phyloP scores from a whole-genome alignment of 495 filamentous ascomycete species.

The Bathelium albidoporum region DNA sequence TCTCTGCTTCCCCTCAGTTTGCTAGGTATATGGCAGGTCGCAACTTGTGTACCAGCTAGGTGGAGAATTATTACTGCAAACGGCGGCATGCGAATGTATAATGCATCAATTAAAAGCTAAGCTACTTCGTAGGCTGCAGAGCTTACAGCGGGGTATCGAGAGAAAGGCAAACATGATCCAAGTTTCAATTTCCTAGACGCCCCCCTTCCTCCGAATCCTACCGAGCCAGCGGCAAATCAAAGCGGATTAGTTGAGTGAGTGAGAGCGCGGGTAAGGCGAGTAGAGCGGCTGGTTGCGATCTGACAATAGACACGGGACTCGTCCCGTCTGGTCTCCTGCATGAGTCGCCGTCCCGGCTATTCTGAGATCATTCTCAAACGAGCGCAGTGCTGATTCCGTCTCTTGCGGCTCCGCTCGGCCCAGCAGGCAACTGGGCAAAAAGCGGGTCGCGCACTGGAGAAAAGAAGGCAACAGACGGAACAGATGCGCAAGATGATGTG shows the following conservation, averaged over 20 bases:
- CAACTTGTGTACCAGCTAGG: not conserved
- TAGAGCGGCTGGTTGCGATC: not conserved
- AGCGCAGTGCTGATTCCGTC: not conserved
- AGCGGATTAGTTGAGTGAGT: not conserved
- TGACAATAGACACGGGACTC: not conserved
- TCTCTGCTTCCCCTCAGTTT: not conserved
- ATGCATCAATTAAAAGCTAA: conserved; percentile 1
- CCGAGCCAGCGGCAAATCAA: not conserved
- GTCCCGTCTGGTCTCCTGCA: not conserved
- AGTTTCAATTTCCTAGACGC: not conserved
- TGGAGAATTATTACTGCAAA: not conserved
- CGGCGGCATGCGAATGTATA: not conserved
- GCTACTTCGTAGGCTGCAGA: not conserved
- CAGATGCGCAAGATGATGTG: not conserved
- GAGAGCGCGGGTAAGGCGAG: not conserved
- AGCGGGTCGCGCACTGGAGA: not conserved
- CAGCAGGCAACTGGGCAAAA: not conserved
- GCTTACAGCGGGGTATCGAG: conserved; percentile 4
- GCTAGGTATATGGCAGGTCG: not conserved
- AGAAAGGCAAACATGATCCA: not conserved
- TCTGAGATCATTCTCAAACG: not conserved
- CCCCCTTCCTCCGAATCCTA: too few species aligned
- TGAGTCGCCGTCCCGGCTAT: not conserved
- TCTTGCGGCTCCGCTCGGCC: not conserved
- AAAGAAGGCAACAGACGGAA: not conserved